These are phyloP conservation scores for Kwoniella shandongensis DNA, from an alignment of 768 basidiomycete genomes.

Conservation along the genomic window DNA sequence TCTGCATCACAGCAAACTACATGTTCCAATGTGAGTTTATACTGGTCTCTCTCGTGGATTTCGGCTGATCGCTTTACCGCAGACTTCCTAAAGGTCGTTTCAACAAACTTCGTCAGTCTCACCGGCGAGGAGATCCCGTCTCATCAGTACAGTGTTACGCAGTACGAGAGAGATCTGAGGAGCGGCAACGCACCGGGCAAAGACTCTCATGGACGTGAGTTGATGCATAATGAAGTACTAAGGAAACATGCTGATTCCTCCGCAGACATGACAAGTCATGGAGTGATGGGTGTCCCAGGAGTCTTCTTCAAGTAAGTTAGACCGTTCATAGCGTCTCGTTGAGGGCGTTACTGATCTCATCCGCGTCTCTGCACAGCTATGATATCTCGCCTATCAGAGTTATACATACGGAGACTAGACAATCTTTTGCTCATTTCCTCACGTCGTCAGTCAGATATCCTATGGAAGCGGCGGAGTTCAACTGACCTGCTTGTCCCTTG, in stretches of 20 bases:
- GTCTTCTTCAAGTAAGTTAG: conserved; percentile 43
- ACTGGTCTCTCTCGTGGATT: neutral
- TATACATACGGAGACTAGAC: conserved; percentile 82
- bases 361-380: conserved; percentile 73
- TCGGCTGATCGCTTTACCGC: conserved; percentile 3
- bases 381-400: conserved; percentile 97
- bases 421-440: conserved; percentile 96
- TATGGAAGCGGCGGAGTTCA: too few relatives aligned
- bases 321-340: too few relatives aligned
- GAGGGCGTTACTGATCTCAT: neutral
- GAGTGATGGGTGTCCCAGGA: conserved; percentile 43
- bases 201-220: conserved; percentile 54
- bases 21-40: conserved; percentile 69
- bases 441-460: conserved; percentile 88
- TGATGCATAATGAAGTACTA: neutral
- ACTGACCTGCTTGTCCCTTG: too few relatives aligned
- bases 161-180: conserved; percentile 87
- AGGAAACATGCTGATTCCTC: neutral
- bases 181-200: conserved; percentile 58
- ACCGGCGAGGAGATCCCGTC: conserved; percentile 77
- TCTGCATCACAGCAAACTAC: conserved; percentile 59
- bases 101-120: conserved; percentile 86
- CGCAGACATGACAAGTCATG: conserved; percentile 50
- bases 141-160: conserved; percentile 93
- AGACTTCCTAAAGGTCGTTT: conserved; percentile 98